Percentiles rank a stretch among this genome's conserved stretches.
Evolutionary conservation across 2,329 filamentous ascomycete species (phyloP).

Genomic region (Didymella glomerata): DNA sequence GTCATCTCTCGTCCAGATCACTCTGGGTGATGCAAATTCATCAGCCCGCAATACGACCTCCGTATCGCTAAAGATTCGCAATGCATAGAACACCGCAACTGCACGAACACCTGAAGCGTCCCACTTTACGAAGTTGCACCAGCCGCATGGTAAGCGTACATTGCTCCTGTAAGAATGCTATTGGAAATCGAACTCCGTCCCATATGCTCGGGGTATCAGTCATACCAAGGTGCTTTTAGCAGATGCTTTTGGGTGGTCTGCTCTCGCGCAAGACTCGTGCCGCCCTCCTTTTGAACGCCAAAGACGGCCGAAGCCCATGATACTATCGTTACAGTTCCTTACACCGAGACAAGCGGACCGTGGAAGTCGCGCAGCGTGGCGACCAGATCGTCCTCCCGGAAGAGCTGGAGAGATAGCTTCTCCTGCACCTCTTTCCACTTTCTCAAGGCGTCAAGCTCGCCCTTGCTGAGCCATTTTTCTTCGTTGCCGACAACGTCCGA

Average conservation of each 20-base stretch:
- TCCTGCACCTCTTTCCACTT: slow-evolving; percentile 69
- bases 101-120: too few species aligned
- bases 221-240: slow-evolving; percentile 19
- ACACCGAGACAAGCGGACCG: slow-evolving; percentile 41
- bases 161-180: slow-evolving; percentile 10
- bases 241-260: slow-evolving; percentile 14
- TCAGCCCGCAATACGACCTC: too few species aligned
- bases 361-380: slow-evolving; percentile 76
- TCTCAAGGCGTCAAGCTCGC: slow-evolving; percentile 75
- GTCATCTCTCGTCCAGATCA: too few species aligned
- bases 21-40: too few species aligned
- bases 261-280: not conserved
- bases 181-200: slow-evolving; percentile 20
- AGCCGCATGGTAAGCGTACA: too few species aligned
- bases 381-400: slow-evolving; percentile 83
- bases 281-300: slow-evolving; percentile 11
- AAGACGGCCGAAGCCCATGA: slow-evolving; percentile 2
- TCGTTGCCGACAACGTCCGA: slow-evolving; percentile 86
- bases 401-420: slow-evolving; percentile 79
- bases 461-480: slow-evolving; percentile 77
- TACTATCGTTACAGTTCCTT: slow-evolving; percentile 23
- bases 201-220: slow-evolving; percentile 23
- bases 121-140: too few species aligned
- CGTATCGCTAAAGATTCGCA: too few species aligned
- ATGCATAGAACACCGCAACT: too few species aligned